phyloP scores from a whole-genome alignment of 495 filamentous ascomycete species.

The Copromyces sp. region DNA sequence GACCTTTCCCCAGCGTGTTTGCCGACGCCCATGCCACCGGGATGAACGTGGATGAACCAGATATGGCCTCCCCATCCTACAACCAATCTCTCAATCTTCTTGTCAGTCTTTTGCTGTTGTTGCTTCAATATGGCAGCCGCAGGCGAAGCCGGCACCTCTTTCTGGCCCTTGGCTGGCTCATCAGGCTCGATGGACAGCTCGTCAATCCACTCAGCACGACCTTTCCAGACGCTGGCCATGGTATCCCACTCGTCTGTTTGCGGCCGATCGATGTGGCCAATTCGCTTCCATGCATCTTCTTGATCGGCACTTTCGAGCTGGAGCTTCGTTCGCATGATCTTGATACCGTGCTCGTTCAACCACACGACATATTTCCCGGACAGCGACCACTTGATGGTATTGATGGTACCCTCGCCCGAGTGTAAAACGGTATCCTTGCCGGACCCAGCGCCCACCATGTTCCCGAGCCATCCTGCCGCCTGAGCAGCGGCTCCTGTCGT shows the following conservation, averaged over 20 bases:
- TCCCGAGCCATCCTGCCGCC: conserved; percentile 79
- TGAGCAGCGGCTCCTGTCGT: conserved; percentile 70
- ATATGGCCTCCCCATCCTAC: conserved; percentile 94
- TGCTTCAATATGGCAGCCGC: conserved; percentile 38
- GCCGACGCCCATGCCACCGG: conserved; percentile 55
- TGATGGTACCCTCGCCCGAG: conserved; percentile 84
- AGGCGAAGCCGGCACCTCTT: conserved; percentile 24
- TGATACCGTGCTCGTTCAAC: conserved; percentile 93
- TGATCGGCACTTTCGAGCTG: conserved; percentile 64
- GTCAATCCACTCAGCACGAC: conserved; percentile 83
- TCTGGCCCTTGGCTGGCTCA: conserved; percentile 31
- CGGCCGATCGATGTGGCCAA: conserved; percentile 81
- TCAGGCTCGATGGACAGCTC: conserved; percentile 59
- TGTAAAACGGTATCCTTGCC: conserved; percentile 86
- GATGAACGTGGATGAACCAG: conserved; percentile 88
- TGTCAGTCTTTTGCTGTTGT: conserved; percentile 31
- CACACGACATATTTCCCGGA: conserved; percentile 86
- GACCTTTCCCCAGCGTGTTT: conserved; percentile 62
- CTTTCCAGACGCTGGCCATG: conserved; percentile 91
- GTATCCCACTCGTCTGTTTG: conserved; percentile 78
- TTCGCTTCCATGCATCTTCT: conserved; percentile 89
- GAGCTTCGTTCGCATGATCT: conserved; percentile 89
- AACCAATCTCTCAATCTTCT: conserved; percentile 64
- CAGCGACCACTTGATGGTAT: conserved; percentile 82
- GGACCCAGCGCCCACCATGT: conserved; percentile 65